A percentile compares a stretch with the other conserved stretches of the same genome.
Evolutionary conservation across 2,329 filamentous ascomycete genomes (phyloP).

Genomic region (Penicillium psychrosexuale): DNA sequence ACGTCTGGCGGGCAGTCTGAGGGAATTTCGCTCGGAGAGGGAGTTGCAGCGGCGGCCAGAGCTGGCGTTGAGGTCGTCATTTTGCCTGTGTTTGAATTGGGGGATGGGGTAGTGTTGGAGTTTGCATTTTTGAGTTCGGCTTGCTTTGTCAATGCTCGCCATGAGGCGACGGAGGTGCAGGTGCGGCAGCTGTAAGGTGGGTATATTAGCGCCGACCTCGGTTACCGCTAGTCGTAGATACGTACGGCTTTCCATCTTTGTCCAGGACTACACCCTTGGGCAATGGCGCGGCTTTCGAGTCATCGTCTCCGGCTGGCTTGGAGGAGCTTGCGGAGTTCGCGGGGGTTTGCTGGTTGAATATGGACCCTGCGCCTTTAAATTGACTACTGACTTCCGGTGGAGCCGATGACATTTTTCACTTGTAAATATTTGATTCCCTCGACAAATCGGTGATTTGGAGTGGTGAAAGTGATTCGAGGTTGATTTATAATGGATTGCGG

Average conservation of each 20-base stretch:
- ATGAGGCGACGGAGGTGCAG: conserved; percentile 49
- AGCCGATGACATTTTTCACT: conserved; percentile 15
- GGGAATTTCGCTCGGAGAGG: conserved; percentile 36
- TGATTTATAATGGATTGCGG: conserved; percentile 24
- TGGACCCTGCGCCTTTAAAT: conserved; percentile 4
- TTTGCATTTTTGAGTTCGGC: conserved; percentile 26
- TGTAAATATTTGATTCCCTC: not conserved
- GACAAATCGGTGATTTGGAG: not conserved
- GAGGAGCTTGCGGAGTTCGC: conserved; percentile 15
- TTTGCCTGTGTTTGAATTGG: conserved; percentile 20
- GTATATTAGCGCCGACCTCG: not conserved
- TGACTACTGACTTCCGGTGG: conserved; percentile 23
- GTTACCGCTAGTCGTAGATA: not conserved
- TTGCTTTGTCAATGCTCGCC: conserved; percentile 46
- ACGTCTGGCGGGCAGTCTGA: conserved; percentile 87
- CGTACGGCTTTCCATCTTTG: conserved; percentile 52
- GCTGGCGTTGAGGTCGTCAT: conserved; percentile 35
- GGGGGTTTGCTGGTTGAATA: conserved; percentile 14
- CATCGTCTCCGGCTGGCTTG: conserved; percentile 23
- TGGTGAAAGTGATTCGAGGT: not conserved
- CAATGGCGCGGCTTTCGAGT: conserved; percentile 29
- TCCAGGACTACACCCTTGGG: conserved; percentile 51
- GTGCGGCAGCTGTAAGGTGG: conserved; percentile 43
- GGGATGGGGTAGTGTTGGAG: conserved; percentile 1
- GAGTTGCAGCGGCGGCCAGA: conserved; percentile 32